Evolutionary conservation across 495 filamentous ascomycete genomes (phyloP).

Genomic region (Penicillium antarcticum): DNA sequence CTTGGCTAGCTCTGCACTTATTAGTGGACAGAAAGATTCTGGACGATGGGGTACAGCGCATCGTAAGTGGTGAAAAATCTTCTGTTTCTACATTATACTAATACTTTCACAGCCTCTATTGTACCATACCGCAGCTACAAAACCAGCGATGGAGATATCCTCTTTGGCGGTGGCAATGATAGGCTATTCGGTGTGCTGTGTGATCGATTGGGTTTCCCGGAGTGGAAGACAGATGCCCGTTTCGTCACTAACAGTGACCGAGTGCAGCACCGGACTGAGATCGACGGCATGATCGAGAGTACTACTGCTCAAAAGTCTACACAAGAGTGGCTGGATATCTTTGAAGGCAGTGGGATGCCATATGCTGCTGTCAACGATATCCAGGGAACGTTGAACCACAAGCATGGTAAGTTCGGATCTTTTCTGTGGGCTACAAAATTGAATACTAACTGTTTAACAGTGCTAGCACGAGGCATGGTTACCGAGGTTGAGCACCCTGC

Average conservation of each 20-base stretch:
- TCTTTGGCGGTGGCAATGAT: conserved; percentile 94
- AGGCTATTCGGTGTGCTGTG: conserved; percentile 84
- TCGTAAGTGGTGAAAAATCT: conserved; percentile 53
- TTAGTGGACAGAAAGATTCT: conserved; percentile 81
- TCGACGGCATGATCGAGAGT: conserved; percentile 74
- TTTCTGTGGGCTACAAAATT: not conserved
- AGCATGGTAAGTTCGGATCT: conserved; percentile 55
- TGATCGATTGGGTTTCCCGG: conserved; percentile 68
- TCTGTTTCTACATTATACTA: conserved; percentile 5
- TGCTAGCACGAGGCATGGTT: conserved; percentile 83
- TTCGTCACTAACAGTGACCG: conserved; percentile 79
- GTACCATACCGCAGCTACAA: conserved; percentile 92
- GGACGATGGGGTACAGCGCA: conserved; percentile 96
- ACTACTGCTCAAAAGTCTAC: conserved; percentile 78
- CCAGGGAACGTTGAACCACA: conserved; percentile 75
- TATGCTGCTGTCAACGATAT: conserved; percentile 96
- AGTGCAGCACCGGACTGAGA: conserved; percentile 70
- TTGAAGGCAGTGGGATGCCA: conserved; percentile 89
- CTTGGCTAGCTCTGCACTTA: conserved; percentile 86
- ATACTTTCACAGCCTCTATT: conserved; percentile 67
- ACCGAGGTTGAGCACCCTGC: conserved; percentile 75
- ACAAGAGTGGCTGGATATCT: conserved; percentile 79
- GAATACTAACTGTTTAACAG: conserved; percentile 33
- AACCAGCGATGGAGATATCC: conserved; percentile 87
- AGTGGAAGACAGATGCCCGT: conserved; percentile 73